These are phyloP conservation scores for Plenodomus lindquistii DNA, from an alignment of 2,329 filamentous ascomycete genomes.

Conservation along the genomic window DNA sequence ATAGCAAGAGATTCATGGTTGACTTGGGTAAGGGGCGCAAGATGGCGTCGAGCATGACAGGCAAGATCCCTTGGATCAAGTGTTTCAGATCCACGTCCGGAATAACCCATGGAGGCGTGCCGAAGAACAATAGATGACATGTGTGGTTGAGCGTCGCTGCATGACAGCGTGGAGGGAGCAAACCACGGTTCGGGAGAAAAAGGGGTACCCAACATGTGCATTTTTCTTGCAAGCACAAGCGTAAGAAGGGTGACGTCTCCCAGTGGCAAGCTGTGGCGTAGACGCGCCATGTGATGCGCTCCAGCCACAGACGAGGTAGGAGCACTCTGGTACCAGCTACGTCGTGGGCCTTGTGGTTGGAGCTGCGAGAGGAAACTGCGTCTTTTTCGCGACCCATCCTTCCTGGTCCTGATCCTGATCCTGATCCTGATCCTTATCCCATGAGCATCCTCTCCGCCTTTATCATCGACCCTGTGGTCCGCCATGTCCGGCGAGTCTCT, in stretches of 20 bases:
- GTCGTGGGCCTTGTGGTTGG: background rate
- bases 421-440: constrained; percentile 20
- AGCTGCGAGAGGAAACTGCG: background rate
- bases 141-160: too few species aligned
- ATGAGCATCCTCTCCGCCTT: constrained; percentile 49
- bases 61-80: too few species aligned
- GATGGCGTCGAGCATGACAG: too few species aligned
- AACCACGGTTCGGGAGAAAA: too few species aligned
- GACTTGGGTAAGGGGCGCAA: too few species aligned
- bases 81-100: too few species aligned
- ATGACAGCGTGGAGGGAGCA: too few species aligned
- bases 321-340: background rate
- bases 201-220: too few species aligned
- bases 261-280: constrained; percentile 4
- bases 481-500: constrained; percentile 46
- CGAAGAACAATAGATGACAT: too few species aligned
- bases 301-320: constrained; percentile 1
- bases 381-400: background rate
- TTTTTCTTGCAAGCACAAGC: too few species aligned
- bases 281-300: background rate
- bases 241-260: background rate
- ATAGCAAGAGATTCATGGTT: too few species aligned
- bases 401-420: background rate
- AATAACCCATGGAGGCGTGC: too few species aligned
- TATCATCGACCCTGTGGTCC: constrained; percentile 46